Evolutionary conservation across 768 basidiomycete genomes (phyloP).

Genomic region (Amanita rimosa): DNA sequence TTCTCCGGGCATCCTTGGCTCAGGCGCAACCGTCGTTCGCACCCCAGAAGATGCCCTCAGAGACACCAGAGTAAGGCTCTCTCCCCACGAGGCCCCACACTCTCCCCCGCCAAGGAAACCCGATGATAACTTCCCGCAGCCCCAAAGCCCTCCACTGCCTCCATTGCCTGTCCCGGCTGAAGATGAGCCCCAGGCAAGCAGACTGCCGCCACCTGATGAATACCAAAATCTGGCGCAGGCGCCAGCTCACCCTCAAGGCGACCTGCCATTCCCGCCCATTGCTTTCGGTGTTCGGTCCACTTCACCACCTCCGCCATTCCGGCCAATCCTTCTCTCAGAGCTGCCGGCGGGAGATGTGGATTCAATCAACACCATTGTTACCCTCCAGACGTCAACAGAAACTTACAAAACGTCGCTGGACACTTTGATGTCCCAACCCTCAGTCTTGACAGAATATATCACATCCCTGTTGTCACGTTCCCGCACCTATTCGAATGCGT

Average conservation of each 20-base stretch:
- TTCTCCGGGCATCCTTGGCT: slow-evolving; percentile 45
- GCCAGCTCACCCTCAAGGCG: slow-evolving; percentile 20
- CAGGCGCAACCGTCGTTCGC: slow-evolving; percentile 64
- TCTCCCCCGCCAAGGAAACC: slow-evolving; percentile 10
- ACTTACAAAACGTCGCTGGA: slow-evolving; percentile 55
- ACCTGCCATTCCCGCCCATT: slow-evolving; percentile 36
- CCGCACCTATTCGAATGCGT: slow-evolving; percentile 29
- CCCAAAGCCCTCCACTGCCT: slow-evolving; percentile 44
- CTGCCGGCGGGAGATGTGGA: slow-evolving; percentile 38
- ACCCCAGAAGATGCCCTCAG: slow-evolving; percentile 73
- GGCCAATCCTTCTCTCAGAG: slow-evolving; percentile 53
- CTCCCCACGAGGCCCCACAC: slow-evolving; percentile 13
- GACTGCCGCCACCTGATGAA: slow-evolving; percentile 14
- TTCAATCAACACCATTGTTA: slow-evolving; percentile 52
- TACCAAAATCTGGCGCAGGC: background rate
- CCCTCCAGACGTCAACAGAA: slow-evolving; percentile 61
- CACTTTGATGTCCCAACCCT: slow-evolving; percentile 60
- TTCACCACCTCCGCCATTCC: slow-evolving; percentile 40
- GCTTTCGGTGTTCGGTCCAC: slow-evolving; percentile 28
- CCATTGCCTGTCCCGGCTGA: slow-evolving; percentile 32
- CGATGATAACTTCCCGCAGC: slow-evolving; percentile 18
- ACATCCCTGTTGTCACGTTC: slow-evolving; percentile 27
- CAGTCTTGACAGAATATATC: slow-evolving; percentile 50
- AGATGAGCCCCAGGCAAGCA: slow-evolving; percentile 22
- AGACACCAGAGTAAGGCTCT: slow-evolving; percentile 33